Conservation (phyloP, 495 filamentous ascomycete genomes). For the Penicillium dipodomyicola region DNA sequence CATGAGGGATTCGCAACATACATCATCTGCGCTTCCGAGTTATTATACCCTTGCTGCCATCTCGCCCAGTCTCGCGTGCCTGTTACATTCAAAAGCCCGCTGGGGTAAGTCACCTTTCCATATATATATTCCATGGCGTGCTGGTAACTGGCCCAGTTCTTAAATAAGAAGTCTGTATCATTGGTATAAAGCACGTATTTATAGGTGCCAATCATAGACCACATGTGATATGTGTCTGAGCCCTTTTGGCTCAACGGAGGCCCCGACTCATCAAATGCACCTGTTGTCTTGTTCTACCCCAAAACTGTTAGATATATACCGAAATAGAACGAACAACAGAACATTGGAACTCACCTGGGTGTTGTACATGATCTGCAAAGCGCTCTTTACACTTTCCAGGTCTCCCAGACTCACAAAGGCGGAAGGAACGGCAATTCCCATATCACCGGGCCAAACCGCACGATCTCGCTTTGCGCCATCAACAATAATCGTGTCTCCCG, state of each 20-base stretch:
- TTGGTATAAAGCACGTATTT: constrained; percentile 60
- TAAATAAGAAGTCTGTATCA: constrained; percentile 48
- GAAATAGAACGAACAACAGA: not conserved
- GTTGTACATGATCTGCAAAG: constrained; percentile 59
- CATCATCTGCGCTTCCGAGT: constrained; percentile 58
- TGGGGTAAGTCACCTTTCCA: constrained; percentile 47
- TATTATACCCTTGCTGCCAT: constrained; percentile 51
- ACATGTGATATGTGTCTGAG: constrained; percentile 64
- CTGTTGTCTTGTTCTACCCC: constrained; percentile 26
- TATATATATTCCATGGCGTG: constrained; percentile 55
- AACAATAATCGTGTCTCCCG: constrained; percentile 51
- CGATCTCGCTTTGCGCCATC: constrained; percentile 62
- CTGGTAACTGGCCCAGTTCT: constrained; percentile 52
- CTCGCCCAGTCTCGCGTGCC: constrained; percentile 58
- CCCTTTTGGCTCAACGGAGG: constrained; percentile 55
- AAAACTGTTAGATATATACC: not conserved
- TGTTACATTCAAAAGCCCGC: constrained; percentile 56
- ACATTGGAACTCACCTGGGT: constrained; percentile 52
- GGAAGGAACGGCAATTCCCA: constrained; percentile 58
- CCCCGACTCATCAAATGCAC: constrained; percentile 57
- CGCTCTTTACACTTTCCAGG: constrained; percentile 59
- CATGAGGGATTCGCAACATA: constrained; percentile 12
- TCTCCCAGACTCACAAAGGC: constrained; percentile 59
- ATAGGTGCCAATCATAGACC: constrained; percentile 61
- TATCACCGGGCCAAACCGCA: constrained; percentile 59